Evolutionary conservation across 1,139 yeast species (phyloP).

Genomic region (Geotrichum cucujoidarum): DNA sequence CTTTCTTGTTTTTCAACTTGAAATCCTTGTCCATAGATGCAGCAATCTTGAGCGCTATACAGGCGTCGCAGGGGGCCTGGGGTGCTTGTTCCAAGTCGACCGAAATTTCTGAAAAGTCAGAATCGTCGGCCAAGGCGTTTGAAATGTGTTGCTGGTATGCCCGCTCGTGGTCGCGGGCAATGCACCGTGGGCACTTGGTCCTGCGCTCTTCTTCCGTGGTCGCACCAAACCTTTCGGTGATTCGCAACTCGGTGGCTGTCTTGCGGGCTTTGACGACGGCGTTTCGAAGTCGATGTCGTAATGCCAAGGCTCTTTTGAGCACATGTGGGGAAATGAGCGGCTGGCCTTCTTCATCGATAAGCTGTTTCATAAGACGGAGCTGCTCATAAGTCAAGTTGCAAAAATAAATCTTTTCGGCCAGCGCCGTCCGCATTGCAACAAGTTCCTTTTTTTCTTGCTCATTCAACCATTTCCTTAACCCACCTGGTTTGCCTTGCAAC

Average conservation of each 20-base stretch:
- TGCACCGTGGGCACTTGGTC: background rate
- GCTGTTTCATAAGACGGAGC: constrained; percentile 40
- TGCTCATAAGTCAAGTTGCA: constrained; percentile 47
- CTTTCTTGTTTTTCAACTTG: constrained; percentile 21
- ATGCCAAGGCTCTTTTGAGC: constrained; percentile 47
- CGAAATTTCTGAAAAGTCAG: background rate
- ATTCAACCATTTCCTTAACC: no score
- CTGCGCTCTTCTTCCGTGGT: background rate
- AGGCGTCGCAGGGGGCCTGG: no score
- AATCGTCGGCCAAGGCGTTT: background rate
- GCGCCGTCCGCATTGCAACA: constrained; percentile 28
- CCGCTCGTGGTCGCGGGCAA: background rate
- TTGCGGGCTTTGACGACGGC: constrained; percentile 28
- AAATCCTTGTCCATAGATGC: no score
- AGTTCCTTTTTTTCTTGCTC: constrained; percentile 16
- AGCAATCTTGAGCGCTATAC: no score
- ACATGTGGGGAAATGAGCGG: constrained; percentile 39
- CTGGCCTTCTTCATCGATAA: constrained; percentile 36
- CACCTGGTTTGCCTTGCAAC: background rate
- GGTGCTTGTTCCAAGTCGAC: background rate
- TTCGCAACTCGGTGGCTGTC: background rate
- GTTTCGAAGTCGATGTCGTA: constrained; percentile 41
- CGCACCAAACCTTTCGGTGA: background rate
- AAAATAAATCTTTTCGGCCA: constrained; percentile 42
- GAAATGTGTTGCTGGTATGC: background rate